Percentiles rank a stretch among this genome's conserved stretches.
Conservation (phyloP, 345 rosid genomes). For the Aquilaria yunnanensis region DNA sequence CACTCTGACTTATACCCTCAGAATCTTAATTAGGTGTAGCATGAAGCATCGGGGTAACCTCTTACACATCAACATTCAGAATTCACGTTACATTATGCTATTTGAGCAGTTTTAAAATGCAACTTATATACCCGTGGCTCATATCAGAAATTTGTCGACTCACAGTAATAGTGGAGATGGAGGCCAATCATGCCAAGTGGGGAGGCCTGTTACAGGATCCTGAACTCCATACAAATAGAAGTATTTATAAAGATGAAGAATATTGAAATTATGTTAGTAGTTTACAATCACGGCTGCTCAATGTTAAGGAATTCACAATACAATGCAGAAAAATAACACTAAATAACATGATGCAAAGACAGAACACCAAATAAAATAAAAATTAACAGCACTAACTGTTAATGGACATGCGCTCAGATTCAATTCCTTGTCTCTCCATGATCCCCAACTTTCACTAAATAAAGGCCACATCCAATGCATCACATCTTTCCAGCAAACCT, state of each 20-base stretch:
- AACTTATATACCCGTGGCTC: too few species aligned
- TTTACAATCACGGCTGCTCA: too few species aligned
- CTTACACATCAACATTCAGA: too few species aligned
- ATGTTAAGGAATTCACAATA: too few species aligned
- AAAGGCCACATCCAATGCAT: slow-evolving; percentile 99
- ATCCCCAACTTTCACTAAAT: slow-evolving; percentile 68
- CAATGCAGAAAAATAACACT: background rate
- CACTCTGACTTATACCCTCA: too few species aligned
- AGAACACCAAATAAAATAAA: background rate
- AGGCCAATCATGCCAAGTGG: slow-evolving; percentile 57
- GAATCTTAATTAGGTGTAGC: too few species aligned
- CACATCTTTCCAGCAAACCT: slow-evolving; percentile 88
- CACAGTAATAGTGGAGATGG: slow-evolving; percentile 68
- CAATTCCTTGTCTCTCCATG: slow-evolving; percentile 73
- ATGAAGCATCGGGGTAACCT: too few species aligned
- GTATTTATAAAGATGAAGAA: background rate
- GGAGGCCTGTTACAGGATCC: slow-evolving; percentile 90
- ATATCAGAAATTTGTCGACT: slow-evolving; percentile 20
- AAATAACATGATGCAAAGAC: background rate
- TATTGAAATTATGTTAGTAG: too few species aligned
- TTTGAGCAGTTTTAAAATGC: too few species aligned
- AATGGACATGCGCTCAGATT: slow-evolving; percentile 76
- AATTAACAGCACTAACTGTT: slow-evolving; percentile 35
- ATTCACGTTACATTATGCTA: too few species aligned
- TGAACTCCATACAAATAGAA: slow-evolving; percentile 26